These are phyloP conservation scores for Ophiostoma ips DNA, from an alignment of 2,329 filamentous ascomycete genomes.

Conservation along the genomic window DNA sequence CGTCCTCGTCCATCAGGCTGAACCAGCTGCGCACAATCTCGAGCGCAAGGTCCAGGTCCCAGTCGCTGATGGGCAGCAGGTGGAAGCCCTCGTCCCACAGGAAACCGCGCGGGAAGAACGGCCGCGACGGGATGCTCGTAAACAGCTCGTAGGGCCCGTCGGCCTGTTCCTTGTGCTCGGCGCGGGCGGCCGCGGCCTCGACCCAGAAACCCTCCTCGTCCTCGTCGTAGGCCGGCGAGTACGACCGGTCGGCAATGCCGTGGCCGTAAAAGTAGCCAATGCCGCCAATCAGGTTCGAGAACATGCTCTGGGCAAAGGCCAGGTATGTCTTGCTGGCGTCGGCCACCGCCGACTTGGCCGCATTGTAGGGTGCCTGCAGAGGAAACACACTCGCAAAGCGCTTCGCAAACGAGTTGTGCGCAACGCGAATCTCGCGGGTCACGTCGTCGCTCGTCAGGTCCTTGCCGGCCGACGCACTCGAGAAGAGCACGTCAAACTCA, in stretches of 20 bases:
- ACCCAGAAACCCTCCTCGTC: slow-evolving; percentile 94
- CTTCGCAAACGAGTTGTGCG: slow-evolving; percentile 55
- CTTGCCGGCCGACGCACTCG: slow-evolving; percentile 54
- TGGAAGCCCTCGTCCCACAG: slow-evolving; percentile 98
- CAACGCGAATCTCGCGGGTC: slow-evolving; percentile 51
- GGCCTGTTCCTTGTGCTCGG: slow-evolving; percentile 49
- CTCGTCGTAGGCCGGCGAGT: slow-evolving; percentile 87
- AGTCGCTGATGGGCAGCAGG: slow-evolving; percentile 77
- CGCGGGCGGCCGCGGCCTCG: slow-evolving; percentile 68
- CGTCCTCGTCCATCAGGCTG: slow-evolving; percentile 87
- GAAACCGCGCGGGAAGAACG: slow-evolving; percentile 94
- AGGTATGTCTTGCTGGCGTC: slow-evolving; percentile 41
- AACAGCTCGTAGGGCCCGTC: slow-evolving; percentile 83
- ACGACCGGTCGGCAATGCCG: slow-evolving; percentile 77
- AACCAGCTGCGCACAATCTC: slow-evolving; percentile 95
- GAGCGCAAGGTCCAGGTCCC: slow-evolving; percentile 76
- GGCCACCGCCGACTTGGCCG: slow-evolving; percentile 23
- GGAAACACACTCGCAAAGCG: slow-evolving; percentile 61
- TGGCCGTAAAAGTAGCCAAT: slow-evolving; percentile 92
- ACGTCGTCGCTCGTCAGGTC: slow-evolving; percentile 48
- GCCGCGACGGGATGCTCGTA: slow-evolving; percentile 78
- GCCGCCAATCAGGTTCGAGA: slow-evolving; percentile 87
- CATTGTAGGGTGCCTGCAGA: slow-evolving; percentile 61
- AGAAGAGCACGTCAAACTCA: slow-evolving; percentile 86
- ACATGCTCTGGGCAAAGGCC: slow-evolving; percentile 73